Percentiles rank a stretch among this genome's conserved stretches.
Conservation (phyloP, 2,329 filamentous ascomycete genomes). For the Dothideomycetes sp. region DNA sequence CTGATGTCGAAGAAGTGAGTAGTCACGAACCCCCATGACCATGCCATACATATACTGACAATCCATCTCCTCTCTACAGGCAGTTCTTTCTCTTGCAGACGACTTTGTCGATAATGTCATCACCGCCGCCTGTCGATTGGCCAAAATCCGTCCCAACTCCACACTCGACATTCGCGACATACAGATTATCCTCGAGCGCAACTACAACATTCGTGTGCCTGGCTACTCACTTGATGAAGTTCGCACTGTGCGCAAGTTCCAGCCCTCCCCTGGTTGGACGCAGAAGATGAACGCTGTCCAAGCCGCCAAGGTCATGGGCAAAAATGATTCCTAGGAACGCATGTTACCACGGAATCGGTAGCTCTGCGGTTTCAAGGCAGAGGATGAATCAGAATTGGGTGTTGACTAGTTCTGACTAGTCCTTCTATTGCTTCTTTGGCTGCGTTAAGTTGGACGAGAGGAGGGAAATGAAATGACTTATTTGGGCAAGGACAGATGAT, state of each 20-base stretch:
- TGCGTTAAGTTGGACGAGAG: too few species aligned
- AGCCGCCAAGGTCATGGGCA: constrained; percentile 66
- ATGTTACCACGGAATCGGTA: not conserved
- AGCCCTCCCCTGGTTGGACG: constrained; percentile 81
- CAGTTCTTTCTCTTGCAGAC: constrained; percentile 79
- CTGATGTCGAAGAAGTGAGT: constrained; percentile 89
- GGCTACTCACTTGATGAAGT: constrained; percentile 93
- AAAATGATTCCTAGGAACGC: constrained; percentile 15
- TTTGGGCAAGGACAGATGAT: too few species aligned
- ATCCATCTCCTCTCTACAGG: constrained; percentile 50
- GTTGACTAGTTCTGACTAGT: too few species aligned
- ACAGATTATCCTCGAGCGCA: constrained; percentile 48
- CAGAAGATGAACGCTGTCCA: constrained; percentile 96
- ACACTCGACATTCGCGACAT: constrained; percentile 71
- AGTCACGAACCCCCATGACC: constrained; percentile 1
- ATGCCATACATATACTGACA: constrained; percentile 16
- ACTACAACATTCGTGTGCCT: constrained; percentile 71
- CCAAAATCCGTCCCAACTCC: constrained; percentile 85
- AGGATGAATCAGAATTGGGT: too few species aligned
- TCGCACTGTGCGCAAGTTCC: constrained; percentile 85
- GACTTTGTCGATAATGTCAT: constrained; percentile 92
- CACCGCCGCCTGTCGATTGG: constrained; percentile 75
- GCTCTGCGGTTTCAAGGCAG: not conserved
- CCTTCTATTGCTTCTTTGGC: too few species aligned
- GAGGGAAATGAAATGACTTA: too few species aligned